These are phyloP conservation scores for Ricinus communis DNA, from an alignment of 345 rosid species.

Conservation along the genomic window DNA sequence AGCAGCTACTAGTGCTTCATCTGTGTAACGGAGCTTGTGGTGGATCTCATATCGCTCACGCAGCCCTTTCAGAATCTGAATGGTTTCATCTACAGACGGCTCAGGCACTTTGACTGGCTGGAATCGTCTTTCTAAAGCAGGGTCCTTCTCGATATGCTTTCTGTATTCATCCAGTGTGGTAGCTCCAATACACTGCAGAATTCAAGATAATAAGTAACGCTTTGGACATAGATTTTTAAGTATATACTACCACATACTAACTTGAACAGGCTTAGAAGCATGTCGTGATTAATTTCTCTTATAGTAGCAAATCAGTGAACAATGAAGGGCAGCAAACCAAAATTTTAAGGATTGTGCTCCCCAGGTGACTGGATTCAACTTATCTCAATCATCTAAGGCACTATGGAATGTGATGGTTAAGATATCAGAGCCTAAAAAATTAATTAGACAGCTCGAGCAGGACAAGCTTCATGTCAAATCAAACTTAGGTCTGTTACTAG, in stretches of 20 bases:
- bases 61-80: conserved; percentile 87
- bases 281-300: background rate
- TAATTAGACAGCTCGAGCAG: background rate
- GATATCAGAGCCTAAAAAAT: background rate
- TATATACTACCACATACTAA: background rate
- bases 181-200: conserved; percentile 94
- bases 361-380: too few relatives aligned
- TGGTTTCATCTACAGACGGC: conserved; percentile 91
- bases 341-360: background rate
- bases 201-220: conserved; percentile 2
- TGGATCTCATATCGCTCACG: conserved; percentile 98
- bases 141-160: conserved; percentile 99
- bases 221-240: background rate
- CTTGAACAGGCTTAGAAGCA: background rate
- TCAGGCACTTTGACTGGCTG: conserved; percentile 99
- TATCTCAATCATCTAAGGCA: background rate
- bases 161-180: conserved; percentile 97
- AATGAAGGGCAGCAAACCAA: background rate
- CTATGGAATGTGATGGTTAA: background rate
- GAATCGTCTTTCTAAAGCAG: conserved; percentile 95
- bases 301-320: background rate
- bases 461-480: background rate
- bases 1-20: conserved; percentile 84
- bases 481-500: background rate
- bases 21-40: conserved; percentile 96